Evolutionary conservation across 2,329 filamentous ascomycete species (phyloP).

Genomic region (Diplodia corticola): DNA sequence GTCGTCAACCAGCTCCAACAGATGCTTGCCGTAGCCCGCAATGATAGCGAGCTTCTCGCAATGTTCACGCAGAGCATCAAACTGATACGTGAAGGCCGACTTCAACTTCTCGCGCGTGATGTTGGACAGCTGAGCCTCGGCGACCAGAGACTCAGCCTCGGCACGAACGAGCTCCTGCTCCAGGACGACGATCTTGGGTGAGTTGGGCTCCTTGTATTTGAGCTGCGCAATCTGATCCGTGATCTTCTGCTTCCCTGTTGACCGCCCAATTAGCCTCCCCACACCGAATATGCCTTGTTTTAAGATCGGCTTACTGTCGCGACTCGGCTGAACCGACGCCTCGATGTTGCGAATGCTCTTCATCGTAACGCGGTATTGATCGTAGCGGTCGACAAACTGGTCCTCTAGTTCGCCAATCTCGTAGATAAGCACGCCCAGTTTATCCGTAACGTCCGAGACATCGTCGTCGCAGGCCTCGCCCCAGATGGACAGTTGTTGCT

Average conservation of each 20-base stretch:
- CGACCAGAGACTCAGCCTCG: constrained; percentile 97
- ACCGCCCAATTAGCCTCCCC: not conserved
- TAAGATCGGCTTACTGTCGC: constrained; percentile 72
- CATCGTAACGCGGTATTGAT: constrained; percentile 98
- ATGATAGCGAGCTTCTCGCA: constrained; percentile 98
- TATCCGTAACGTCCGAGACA: constrained; percentile 98
- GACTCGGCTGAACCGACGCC: constrained; percentile 94
- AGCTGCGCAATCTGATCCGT: constrained; percentile 97
- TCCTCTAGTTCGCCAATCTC: constrained; percentile 98
- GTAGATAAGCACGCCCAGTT: constrained; percentile 95
- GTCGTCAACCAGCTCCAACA: constrained; percentile 95
- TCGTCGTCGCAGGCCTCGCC: constrained; percentile 95
- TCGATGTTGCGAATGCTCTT: constrained; percentile 99
- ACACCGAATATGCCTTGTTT: not conserved
- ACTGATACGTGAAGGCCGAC: constrained; percentile 96
- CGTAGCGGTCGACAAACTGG: constrained; percentile 97
- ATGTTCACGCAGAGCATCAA: constrained; percentile 95
- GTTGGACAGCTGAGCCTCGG: constrained; percentile 97
- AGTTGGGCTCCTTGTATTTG: constrained; percentile 99
- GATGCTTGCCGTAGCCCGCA: constrained; percentile 94
- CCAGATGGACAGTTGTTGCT: constrained; percentile 99
- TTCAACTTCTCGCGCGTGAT: constrained; percentile 99
- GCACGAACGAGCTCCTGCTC: constrained; percentile 98
- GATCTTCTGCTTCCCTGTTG: constrained; percentile 92
- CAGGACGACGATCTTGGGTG: constrained; percentile 93